Evolutionary conservation across 2,329 filamentous ascomycete species (phyloP), one percentile per base, ranked within the genome.

Genomic region (Hypoxylon rubiginosum): DNA sequence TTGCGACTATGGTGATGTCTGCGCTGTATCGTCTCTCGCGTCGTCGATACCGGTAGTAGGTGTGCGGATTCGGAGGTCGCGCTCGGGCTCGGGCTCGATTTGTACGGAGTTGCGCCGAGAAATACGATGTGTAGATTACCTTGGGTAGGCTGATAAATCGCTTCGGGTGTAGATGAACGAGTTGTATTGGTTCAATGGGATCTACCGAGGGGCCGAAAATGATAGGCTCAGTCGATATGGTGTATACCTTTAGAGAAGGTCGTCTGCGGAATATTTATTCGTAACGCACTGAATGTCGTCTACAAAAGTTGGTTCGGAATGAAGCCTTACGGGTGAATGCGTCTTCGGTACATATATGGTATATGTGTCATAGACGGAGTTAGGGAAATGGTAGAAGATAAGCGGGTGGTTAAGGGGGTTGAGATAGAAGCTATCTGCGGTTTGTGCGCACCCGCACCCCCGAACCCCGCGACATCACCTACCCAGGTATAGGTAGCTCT

Each of bases 391-490:
- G 43, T n/a, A 56, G 51, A 67, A 64, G 52, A 58, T 68, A 58
- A 53, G 58, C 15, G 15, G 34, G 56, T 53, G 50, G 62, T 36
- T 21, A 26, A 21, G 26, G 30, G 58, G 24, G 32, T 52, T 49
- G 32, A 41, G 45, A 55, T 30, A 54, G 26, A 34, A 57, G 55
- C 53, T 55, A 21, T 56, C 58, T 43, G 21, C 43, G 34, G 49
- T 60, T 57, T 58, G 67, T 68, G 64, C 54, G 56, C 24, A 6
- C 43, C 17, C 21, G 43, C 21, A 10, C 21, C 21, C 26, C 26
- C 49, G n/a, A 61, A 62, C 68, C 68, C 68, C 68, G 68, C 65
- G 62, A 66, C 65, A 21, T 49, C 48, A 48, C n/a, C n/a, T n/a
- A n/a, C n/a, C n/a, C n/a, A n/a, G n/a, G 30, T 39, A 30, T 59